Evolutionary conservation across 2,329 filamentous ascomycete species (phyloP).

Genomic region (Calonectria honghensis): DNA sequence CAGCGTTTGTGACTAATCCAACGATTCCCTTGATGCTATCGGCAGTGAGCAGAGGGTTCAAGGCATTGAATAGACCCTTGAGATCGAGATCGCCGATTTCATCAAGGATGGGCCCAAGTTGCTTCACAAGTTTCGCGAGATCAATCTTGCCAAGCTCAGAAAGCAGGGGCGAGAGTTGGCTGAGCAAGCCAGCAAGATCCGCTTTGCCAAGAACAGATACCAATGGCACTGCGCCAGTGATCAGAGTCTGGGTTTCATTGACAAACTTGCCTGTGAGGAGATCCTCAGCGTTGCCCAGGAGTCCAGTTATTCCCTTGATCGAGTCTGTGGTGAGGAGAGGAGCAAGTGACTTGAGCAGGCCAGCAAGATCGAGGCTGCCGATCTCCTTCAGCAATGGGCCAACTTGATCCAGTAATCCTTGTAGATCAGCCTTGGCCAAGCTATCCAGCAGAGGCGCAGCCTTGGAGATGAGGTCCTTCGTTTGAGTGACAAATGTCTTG

Average conservation of each 20-base stretch:
- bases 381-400: conserved; percentile 60
- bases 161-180: conserved; percentile 57
- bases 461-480: neutral
- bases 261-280: conserved; percentile 56
- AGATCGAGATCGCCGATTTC: conserved; percentile 58
- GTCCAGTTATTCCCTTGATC: conserved; percentile 57
- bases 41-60: conserved; percentile 60
- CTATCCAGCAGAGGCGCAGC: neutral
- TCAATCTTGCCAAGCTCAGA: conserved; percentile 57
- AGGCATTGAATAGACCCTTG: conserved; percentile 57
- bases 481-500: neutral
- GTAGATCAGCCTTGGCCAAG: conserved; percentile 56
- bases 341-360: conserved; percentile 52
- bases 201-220: conserved; percentile 47
- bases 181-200: conserved; percentile 53
- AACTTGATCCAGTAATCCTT: conserved; percentile 58
- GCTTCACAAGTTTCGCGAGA: conserved; percentile 54
- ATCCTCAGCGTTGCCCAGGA: conserved; percentile 57
- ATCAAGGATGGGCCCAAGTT: conserved; percentile 56
- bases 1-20: conserved; percentile 60
- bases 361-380: conserved; percentile 56
- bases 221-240: conserved; percentile 54
- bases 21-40: conserved; percentile 59
- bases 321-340: conserved; percentile 55
- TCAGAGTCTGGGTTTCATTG: conserved; percentile 54